phyloP scores from a whole-genome alignment of 495 filamentous ascomycete species.

The Astrocystis sublimbata region DNA sequence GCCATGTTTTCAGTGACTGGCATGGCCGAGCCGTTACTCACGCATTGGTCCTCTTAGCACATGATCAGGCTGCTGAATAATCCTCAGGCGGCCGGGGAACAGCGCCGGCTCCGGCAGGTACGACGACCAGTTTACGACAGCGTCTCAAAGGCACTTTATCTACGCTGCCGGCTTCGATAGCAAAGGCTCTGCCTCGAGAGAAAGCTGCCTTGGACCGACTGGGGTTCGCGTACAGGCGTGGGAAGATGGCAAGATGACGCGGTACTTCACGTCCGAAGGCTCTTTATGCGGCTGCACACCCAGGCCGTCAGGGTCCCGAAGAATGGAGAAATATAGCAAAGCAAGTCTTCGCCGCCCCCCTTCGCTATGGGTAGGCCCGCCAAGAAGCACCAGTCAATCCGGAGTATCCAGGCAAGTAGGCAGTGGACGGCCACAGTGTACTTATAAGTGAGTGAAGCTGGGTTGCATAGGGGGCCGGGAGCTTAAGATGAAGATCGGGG shows the following conservation, averaged over 20 bases:
- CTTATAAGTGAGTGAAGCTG: conserved; percentile 3
- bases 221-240: not conserved
- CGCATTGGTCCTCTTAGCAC: conserved; percentile 35
- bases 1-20: conserved; percentile 46
- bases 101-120: conserved; percentile 8
- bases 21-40: conserved; percentile 36
- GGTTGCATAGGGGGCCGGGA: conserved; percentile 5
- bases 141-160: not conserved
- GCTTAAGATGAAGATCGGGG: conserved; percentile 6
- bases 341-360: conserved; percentile 5
- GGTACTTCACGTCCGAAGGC: not conserved
- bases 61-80: conserved; percentile 24
- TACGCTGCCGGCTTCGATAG: not conserved
- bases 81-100: conserved; percentile 4
- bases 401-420: conserved; percentile 8
- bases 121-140: not conserved
- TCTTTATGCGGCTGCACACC: not conserved
- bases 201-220: not conserved
- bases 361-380: conserved; percentile 14
- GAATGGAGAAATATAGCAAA: not conserved
- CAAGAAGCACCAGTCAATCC: conserved; percentile 7
- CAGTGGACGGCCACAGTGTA: not conserved
- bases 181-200: not conserved
- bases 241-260: not conserved
- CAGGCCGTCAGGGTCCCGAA: not conserved